These are phyloP conservation scores for Coniochaeta sp. DNA, from an alignment of 2,329 filamentous ascomycete species.

Conservation along the genomic window DNA sequence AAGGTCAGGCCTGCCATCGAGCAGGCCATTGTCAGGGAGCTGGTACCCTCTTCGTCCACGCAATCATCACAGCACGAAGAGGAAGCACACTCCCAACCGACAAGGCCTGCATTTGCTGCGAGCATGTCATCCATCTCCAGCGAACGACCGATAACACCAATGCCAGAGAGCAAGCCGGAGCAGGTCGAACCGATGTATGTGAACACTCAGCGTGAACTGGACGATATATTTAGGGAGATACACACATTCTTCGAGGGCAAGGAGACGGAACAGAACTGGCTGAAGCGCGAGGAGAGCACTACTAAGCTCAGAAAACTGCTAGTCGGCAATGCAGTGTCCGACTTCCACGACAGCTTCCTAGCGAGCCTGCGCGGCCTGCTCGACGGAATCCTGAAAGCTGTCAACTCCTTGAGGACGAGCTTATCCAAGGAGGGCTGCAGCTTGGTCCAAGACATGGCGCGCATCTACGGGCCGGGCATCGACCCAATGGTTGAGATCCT, in stretches of 20 bases:
- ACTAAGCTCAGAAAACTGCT: slow-evolving; percentile 69
- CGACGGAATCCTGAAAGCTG: slow-evolving; percentile 82
- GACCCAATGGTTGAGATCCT: slow-evolving; percentile 87
- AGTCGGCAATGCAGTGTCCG: slow-evolving; percentile 74
- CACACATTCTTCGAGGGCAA: slow-evolving; percentile 73
- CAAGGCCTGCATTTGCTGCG: slow-evolving; percentile 35
- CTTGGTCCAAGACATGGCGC: slow-evolving; percentile 77
- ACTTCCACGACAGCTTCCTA: slow-evolving; percentile 67
- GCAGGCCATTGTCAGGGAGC: slow-evolving; percentile 68
- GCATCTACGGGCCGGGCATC: slow-evolving; percentile 66
- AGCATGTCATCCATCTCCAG: slow-evolving; percentile 41
- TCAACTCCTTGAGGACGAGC: slow-evolving; percentile 80
- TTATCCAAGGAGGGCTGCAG: slow-evolving; percentile 80
- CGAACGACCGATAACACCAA: slow-evolving; percentile 53
- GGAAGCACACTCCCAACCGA: slow-evolving; percentile 31
- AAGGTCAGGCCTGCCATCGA: slow-evolving; percentile 84
- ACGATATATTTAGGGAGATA: slow-evolving; percentile 82
- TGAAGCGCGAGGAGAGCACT: slow-evolving; percentile 74
- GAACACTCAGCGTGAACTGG: slow-evolving; percentile 78
- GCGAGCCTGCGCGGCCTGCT: slow-evolving; percentile 64
- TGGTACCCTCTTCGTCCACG: slow-evolving; percentile 44
- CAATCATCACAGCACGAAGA: slow-evolving; percentile 30
- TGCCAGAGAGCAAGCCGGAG: slow-evolving; percentile 58
- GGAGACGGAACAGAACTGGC: slow-evolving; percentile 88
- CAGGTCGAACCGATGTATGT: slow-evolving; percentile 74